Percentiles rank a stretch among this genome's conserved stretches.
These are phyloP conservation scores for Cordyceps tenuipes DNA, from an alignment of 2,329 filamentous ascomycete species.

Conservation along the genomic window DNA sequence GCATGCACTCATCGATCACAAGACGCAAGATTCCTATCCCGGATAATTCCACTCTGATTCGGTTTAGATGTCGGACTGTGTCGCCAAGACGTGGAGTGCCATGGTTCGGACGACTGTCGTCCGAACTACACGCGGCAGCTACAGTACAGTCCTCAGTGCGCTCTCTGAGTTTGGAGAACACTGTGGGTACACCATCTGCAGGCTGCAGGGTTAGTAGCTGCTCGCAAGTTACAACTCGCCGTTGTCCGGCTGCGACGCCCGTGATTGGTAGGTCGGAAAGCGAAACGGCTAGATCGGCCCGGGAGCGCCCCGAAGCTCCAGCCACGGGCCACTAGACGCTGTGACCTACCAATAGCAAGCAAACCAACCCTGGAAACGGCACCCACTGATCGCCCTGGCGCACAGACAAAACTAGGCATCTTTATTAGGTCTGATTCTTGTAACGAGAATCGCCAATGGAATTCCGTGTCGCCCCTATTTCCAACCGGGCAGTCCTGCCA, in stretches of 20 bases:
- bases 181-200: neutral
- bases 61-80: neutral
- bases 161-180: neutral
- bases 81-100: neutral
- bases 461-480: no score
- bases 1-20: neutral
- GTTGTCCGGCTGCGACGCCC: neutral
- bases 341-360: no score
- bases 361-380: no score
- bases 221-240: neutral
- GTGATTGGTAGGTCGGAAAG: slow-evolving; percentile 5
- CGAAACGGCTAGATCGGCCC: slow-evolving; percentile 1
- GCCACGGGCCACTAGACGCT: no score
- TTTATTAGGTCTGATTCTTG: no score
- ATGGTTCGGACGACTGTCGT: neutral
- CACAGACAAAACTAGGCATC: no score
- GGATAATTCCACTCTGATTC: neutral
- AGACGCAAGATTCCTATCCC: neutral
- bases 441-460: no score
- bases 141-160: no score
- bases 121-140: no score
- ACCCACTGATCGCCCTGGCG: no score
- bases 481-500: no score
- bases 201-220: neutral
- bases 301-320: neutral